Evolutionary conservation across 352 stramenopile genomes (phyloP).

Genomic region (Phytophthora ohioensis): DNA sequence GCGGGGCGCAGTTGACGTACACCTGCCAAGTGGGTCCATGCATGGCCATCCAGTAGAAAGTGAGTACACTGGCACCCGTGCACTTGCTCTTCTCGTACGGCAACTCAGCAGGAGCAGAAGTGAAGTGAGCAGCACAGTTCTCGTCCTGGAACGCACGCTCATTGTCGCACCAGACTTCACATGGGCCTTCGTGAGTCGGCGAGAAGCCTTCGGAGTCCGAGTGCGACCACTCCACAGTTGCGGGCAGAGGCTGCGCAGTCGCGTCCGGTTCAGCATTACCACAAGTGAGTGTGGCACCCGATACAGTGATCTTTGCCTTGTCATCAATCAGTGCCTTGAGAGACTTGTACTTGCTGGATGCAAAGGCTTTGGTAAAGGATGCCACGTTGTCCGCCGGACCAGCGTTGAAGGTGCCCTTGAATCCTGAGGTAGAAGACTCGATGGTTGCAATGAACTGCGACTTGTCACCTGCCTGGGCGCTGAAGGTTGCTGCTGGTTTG

Average conservation of each 20-base stretch:
- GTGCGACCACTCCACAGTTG: slow-evolving; percentile 34
- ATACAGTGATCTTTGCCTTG: slow-evolving; percentile 29
- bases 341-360: slow-evolving; percentile 31
- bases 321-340: slow-evolving; percentile 32
- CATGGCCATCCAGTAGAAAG: slow-evolving; percentile 54
- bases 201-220: slow-evolving; percentile 40
- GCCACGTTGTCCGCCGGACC: slow-evolving; percentile 32
- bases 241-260: slow-evolving; percentile 24
- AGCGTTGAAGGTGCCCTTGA: slow-evolving; percentile 32
- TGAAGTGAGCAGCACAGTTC: slow-evolving; percentile 34
- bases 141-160: slow-evolving; percentile 21
- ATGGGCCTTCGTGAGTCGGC: slow-evolving; percentile 48
- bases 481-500: slow-evolving; percentile 28
- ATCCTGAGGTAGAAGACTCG: slow-evolving; percentile 26
- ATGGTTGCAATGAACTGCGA: slow-evolving; percentile 44
- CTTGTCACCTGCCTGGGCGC: slow-evolving; percentile 16
- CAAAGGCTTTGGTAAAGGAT: slow-evolving; percentile 34
- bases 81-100: slow-evolving; percentile 44
- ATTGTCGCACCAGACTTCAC: slow-evolving; percentile 58
- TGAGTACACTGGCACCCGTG: slow-evolving; percentile 34
- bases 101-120: slow-evolving; percentile 36
- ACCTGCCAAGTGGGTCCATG: slow-evolving; percentile 51
- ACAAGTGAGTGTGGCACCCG: slow-evolving; percentile 32
- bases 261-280: slow-evolving; percentile 23
- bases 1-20: slow-evolving; percentile 44